A percentile compares a stretch with the other conserved stretches of the same genome.
Conservation (phyloP, 176 grass and related monocot species). For the Cymbopogon citratus region DNA sequence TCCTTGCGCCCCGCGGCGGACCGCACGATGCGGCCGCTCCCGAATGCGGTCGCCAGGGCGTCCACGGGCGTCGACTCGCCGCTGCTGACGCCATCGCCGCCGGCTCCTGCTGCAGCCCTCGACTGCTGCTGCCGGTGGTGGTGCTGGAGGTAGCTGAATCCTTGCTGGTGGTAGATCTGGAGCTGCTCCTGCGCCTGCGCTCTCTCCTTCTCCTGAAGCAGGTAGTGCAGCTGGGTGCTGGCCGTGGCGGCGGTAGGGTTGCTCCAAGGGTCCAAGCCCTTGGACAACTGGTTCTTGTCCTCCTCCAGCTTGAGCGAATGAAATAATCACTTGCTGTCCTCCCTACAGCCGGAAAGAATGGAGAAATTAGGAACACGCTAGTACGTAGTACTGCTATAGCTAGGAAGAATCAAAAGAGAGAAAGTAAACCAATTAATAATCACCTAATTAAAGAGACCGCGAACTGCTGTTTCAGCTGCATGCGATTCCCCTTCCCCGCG, state of each 20-base stretch:
- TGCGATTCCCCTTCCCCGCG: conserved; percentile 26
- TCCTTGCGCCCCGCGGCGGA: conserved; percentile 90
- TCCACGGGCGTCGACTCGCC: conserved; percentile 79
- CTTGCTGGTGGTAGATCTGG: conserved; percentile 56
- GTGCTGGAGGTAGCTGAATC: conserved; percentile 38
- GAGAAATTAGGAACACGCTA: conserved; percentile 20
- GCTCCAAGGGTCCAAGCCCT: conserved; percentile 64
- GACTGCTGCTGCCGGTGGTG: conserved; percentile 39
- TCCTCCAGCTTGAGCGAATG: conserved; percentile 54
- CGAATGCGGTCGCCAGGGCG: conserved; percentile 41
- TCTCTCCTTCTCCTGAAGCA: conserved; percentile 53
- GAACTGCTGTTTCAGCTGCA: background rate
- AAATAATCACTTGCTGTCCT: background rate
- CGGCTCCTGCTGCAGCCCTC: background rate
- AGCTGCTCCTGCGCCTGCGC: conserved; percentile 37
- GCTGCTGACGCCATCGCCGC: conserved; percentile 30
- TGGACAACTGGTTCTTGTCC: conserved; percentile 61
- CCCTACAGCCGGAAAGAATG: conserved; percentile 12
- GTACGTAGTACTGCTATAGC: background rate
- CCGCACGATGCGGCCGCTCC: conserved; percentile 83
- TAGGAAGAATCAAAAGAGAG: conserved; percentile 5
- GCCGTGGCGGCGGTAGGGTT: conserved; percentile 39
- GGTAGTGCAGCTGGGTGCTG: conserved; percentile 53
- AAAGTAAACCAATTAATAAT: background rate
- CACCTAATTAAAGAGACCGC: background rate